Conservation (phyloP, 805 yeast genomes). For the Kodamaea restingae region DNA sequence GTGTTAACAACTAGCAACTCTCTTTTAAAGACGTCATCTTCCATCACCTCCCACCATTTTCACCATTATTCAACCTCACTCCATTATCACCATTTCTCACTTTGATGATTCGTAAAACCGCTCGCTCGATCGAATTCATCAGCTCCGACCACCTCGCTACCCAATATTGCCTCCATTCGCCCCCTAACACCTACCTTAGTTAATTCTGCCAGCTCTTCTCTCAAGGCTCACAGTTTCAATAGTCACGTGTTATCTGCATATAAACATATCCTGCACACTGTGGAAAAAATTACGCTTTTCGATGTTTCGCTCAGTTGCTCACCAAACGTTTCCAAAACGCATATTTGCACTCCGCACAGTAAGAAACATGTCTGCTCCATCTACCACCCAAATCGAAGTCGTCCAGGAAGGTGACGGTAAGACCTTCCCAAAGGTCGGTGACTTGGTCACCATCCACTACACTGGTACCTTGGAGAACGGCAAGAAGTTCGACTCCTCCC, state of each 20-base stretch:
- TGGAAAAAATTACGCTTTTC: not conserved
- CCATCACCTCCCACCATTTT: too few relatives aligned
- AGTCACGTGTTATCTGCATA: constrained; percentile 1
- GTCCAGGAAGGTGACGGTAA: constrained; percentile 72
- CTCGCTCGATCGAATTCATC: too few relatives aligned
- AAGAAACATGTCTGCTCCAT: constrained; percentile 35
- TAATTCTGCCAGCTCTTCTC: too few relatives aligned
- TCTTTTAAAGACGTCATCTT: too few relatives aligned
- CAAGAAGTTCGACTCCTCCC: constrained; percentile 91
- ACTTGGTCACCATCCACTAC: constrained; percentile 89
- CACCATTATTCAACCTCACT: too few relatives aligned
- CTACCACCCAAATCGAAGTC: constrained; percentile 39
- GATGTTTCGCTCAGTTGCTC: constrained; percentile 10
- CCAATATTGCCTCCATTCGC: too few relatives aligned
- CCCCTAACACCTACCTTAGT: too few relatives aligned
- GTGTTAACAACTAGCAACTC: too few relatives aligned
- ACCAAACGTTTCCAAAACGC: constrained; percentile 7
- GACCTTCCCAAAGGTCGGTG: constrained; percentile 84
- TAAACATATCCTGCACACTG: not conserved
- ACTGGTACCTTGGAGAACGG: constrained; percentile 94
- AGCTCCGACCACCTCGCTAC: too few relatives aligned
- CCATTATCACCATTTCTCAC: too few relatives aligned
- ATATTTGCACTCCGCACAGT: constrained; percentile 3
- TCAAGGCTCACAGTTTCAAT: too few relatives aligned
- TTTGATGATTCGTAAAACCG: too few relatives aligned